Base-by-base conservation (phyloP, 1,284 basidiomycete species). In the Trametes versicolor region DNA sequence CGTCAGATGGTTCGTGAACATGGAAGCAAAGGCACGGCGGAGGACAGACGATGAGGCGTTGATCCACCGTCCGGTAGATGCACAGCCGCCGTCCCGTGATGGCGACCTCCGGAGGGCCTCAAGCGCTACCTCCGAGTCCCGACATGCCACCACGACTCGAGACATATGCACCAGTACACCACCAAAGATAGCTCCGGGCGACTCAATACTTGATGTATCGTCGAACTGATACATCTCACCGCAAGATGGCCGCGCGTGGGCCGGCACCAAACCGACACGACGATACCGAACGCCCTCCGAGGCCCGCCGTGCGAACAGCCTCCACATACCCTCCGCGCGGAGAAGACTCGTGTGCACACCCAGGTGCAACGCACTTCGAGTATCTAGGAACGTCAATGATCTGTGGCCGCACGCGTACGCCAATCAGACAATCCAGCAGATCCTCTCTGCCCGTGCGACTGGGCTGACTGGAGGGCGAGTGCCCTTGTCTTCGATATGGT, bases 351-450 rank as follows among this genome's bases (percentile, higher is more conserved):
- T 50, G 29, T 39, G 37, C 37, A 39, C 37, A 39, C 21, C 34
- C 2, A 53, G 51, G 32, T 53, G n/a, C n/a, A 23, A 36, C 21
- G 5, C 5, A 21, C 23, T 5, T 41, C 52, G 52, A 39, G 23
- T 39, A 54, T 54, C 52, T 54, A 23, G 36, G 36, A 25, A 39
- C 52, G 36, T 54, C 36, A 21, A 41, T 41, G 12, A 54, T 25
- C 36, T 32, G 10, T 25, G n/a, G n/a, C 37, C 10, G 12, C 2
- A 17, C 37, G 37, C 29, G 36, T 15, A 54, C 52, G 36, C 52
- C 37, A 54, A 54, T 54, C 52, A 54, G 21, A 36, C 52, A 29
- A n/a, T 9, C 52, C 21, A 54, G 52, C 52, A 55, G 37, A 55
- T 55, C 37, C 53, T 19, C 37, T 21, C 29, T 23, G 27, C 10